A percentile compares a stretch with the other conserved stretches of the same genome.
phyloP scores from a whole-genome alignment of 352 stramenopile species.

The Peronospora destructor region DNA sequence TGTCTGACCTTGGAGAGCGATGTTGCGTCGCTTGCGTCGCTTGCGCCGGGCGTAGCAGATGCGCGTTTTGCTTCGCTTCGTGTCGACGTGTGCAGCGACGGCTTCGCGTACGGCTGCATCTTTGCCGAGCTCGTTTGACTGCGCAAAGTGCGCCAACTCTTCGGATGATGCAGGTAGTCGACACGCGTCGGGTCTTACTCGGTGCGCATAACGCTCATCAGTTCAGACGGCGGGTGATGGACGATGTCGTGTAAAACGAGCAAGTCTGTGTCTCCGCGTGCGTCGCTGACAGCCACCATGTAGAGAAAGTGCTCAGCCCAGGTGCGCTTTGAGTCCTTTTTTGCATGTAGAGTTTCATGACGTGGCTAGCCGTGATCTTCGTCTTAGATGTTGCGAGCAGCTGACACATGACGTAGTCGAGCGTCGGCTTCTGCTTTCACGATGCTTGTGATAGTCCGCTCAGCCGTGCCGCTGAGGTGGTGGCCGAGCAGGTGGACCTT shows the following conservation, averaged over 20 bases:
- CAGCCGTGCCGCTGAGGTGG: neutral
- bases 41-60: no score
- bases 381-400: slow-evolving; percentile 1
- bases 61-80: no score
- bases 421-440: neutral
- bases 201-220: neutral
- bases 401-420: neutral
- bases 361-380: neutral
- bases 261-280: neutral
- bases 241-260: neutral
- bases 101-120: neutral
- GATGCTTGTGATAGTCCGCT: slow-evolving; percentile 11
- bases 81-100: neutral
- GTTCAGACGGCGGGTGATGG: neutral
- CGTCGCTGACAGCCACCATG: neutral
- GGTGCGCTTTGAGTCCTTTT: neutral
- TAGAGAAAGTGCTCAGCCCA: neutral
- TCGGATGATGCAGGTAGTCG: neutral
- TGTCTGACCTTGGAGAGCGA: no score
- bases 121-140: neutral
- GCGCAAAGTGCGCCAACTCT: neutral
- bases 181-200: neutral
- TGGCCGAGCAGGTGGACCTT: slow-evolving; percentile 6
- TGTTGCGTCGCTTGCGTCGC: no score
- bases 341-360: neutral